phyloP scores from a whole-genome alignment of 2,329 filamentous ascomycete genomes.

The Colletotrichum sp. region DNA sequence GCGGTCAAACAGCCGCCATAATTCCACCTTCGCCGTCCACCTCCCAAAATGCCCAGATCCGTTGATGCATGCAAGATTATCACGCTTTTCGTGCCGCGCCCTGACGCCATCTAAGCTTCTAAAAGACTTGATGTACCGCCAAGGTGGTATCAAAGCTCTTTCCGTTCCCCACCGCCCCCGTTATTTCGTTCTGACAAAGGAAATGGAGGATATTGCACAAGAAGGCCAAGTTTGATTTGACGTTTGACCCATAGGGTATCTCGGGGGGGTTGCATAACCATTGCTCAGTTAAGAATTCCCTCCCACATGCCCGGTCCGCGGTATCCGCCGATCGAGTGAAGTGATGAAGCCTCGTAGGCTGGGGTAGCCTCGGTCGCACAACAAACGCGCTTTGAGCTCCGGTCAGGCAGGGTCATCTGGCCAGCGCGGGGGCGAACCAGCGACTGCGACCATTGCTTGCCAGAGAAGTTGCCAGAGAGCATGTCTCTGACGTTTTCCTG shows the following conservation, averaged over 20 bases:
- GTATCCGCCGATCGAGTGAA: constrained; percentile 55
- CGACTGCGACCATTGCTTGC: constrained; percentile 38
- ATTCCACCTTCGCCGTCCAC: constrained; percentile 27
- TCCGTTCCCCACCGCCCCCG: constrained; percentile 27
- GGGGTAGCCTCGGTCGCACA: constrained; percentile 64
- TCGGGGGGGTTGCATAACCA: not conserved
- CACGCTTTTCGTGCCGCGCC: constrained; percentile 43
- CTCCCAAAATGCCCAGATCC: constrained; percentile 37
- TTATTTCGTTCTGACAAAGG: constrained; percentile 25
- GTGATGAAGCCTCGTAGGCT: constrained; percentile 48
- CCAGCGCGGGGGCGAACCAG: constrained; percentile 43
- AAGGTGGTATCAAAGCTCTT: constrained; percentile 35
- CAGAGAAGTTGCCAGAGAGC: constrained; percentile 45
- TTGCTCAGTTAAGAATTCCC: constrained; percentile 60
- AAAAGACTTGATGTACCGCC: constrained; percentile 33
- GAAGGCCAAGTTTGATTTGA: constrained; percentile 5
- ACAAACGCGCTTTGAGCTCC: constrained; percentile 65
- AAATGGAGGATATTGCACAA: constrained; percentile 21
- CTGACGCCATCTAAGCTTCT: constrained; percentile 36
- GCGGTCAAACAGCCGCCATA: constrained; percentile 5
- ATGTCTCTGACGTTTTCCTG: constrained; percentile 73
- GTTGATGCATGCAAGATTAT: constrained; percentile 44
- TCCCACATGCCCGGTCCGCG: constrained; percentile 71
- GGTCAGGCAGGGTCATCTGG: constrained; percentile 26
- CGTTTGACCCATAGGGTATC: constrained; percentile 5